Base-by-base conservation (phyloP, 2,329 filamentous ascomycete genomes). In the Sclerotinia trifoliorum region DNA sequence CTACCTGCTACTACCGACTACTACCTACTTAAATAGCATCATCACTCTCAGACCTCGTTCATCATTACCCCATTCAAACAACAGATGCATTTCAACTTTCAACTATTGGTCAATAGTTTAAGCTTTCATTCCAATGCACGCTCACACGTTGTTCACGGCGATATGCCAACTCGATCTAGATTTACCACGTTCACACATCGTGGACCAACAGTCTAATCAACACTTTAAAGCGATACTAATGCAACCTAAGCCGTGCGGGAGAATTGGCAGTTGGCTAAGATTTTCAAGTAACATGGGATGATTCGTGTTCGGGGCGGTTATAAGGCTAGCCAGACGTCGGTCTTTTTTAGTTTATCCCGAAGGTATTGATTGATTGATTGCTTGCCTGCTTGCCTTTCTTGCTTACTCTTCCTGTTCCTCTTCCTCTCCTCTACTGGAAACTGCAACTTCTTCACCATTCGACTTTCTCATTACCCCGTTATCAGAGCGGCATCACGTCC, bases 171-270 rank as follows among this genome's bases (percentile, higher is more conserved):
- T 46, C 11, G 49, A 67, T 62, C 65, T 67, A 62, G 56, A 67
- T 67, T 67, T 52, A 32, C 65, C 65, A 67, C 65, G 65, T 67
- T 67, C 48, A 62, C 24, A 26, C 26, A 51, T 61, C 65, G 65
- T 67, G 48, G 65, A n/a, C 49, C 35, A 54, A 46, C 44, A 49
- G 51, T n/a, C 48, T 44, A 56, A 56, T 19, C 4, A 24, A 32
- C 58, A 48, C 19, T 32, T n/a, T 61, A 48, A 46, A 21, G 21
- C 19, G 2, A 6, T 48, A 15, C 57, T 48, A 46, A 55, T 56
- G 19, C 26, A 65, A 35, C 42, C 32, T 32, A 46, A 60, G 44
- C 32, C 19, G 26, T 21, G 42, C 42, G 42, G 42, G 10, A 29
- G 8, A 15, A 60, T 29, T 21, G 39, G 24, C 7, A 46, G 29